phyloP scores from a whole-genome alignment of 768 basidiomycete genomes.

The Pleurotus giganteus region DNA sequence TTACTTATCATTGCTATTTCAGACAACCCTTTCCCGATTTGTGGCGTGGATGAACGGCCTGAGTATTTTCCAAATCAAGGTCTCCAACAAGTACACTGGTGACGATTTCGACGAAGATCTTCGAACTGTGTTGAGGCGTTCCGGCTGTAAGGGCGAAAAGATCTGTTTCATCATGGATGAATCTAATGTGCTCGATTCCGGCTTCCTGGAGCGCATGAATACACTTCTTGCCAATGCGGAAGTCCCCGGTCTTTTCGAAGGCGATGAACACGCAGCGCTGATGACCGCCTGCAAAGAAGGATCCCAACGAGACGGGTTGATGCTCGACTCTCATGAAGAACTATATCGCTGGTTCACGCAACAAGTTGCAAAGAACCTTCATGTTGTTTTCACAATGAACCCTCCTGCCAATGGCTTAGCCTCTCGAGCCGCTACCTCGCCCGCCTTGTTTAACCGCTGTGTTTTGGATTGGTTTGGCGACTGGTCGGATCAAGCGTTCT shows the following conservation, averaged over 20 bases:
- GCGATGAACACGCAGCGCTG: slow-evolving; percentile 96
- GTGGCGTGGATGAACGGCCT: slow-evolving; percentile 99
- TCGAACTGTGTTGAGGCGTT: slow-evolving; percentile 88
- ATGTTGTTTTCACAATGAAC: slow-evolving; percentile 99
- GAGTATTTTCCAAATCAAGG: slow-evolving; percentile 99
- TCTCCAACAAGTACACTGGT: slow-evolving; percentile 98
- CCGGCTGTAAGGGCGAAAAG: slow-evolving; percentile 98
- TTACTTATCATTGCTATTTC: slow-evolving; percentile 16
- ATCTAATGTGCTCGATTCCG: slow-evolving; percentile 97
- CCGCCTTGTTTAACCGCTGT: slow-evolving; percentile 98
- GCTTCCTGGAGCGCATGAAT: slow-evolving; percentile 99
- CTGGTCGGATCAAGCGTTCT: slow-evolving; percentile 98
- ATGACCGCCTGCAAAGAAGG: slow-evolving; percentile 99
- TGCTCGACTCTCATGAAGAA: slow-evolving; percentile 98
- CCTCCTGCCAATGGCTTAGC: slow-evolving; percentile 95
- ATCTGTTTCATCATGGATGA: slow-evolving; percentile 99
- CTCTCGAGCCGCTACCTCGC: slow-evolving; percentile 94
- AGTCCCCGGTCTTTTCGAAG: slow-evolving; percentile 99
- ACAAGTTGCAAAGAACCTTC: slow-evolving; percentile 96
- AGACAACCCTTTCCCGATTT: slow-evolving; percentile 97
- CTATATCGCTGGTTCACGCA: slow-evolving; percentile 98
- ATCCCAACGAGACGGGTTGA: slow-evolving; percentile 96
- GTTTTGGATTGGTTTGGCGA: slow-evolving; percentile 99
- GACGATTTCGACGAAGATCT: slow-evolving; percentile 99
- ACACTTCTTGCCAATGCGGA: slow-evolving; percentile 99